Evolutionary conservation across 2,329 filamentous ascomycete genomes (phyloP), one percentile per base, ranked within the genome.

Genomic region (Ophiosphaerella herpotricha): DNA sequence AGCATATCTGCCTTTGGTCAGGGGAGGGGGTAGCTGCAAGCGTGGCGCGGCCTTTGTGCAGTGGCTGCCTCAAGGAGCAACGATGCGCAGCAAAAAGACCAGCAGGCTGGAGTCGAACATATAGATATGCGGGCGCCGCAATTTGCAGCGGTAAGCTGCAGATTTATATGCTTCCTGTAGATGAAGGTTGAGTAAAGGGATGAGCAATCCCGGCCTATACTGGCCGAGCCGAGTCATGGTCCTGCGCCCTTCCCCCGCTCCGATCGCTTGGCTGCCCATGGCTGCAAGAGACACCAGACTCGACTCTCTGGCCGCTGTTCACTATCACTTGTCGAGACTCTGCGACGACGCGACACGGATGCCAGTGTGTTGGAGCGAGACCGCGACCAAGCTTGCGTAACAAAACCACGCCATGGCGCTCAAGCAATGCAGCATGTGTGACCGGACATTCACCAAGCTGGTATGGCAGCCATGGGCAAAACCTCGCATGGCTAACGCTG

Each of bases 381-480:
- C 5, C 14, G 32, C n/a, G 35, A 8, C 35, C 23, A n/a, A 23
- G 11, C 7, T 11, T 7, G 43, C 48, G 31, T 39, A 35, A 54
- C 41, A 46, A 43, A 45, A 52, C 26, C 46, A 44, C 50, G 46
- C 39, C 52, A 72, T 73, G 70, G 67, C 70, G 58, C 52, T 73
- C 57, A 73, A 73, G 46, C 70, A 72, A 58, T 73, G 70, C 63
- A 72, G 68, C 56, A 63, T 71, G 62, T 82, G 80, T 72, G 80
- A 81, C 55, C 76, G 79, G 54, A 78, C 77, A 54, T 82, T 82
- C 70, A 80, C 78, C 54, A 82, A 82, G 67, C 79, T 78, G 26
- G 52, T 55, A 52, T 36, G 46, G 26, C 37, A 35, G 11, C 5
- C 31, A 29, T 6, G 9, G 14, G 9, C 18, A 9, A 21, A 11